A percentile compares a stretch with the other conserved stretches of the same genome.
phyloP scores from a whole-genome alignment of 495 filamentous ascomycete genomes.

The Terfezia claveryi region DNA sequence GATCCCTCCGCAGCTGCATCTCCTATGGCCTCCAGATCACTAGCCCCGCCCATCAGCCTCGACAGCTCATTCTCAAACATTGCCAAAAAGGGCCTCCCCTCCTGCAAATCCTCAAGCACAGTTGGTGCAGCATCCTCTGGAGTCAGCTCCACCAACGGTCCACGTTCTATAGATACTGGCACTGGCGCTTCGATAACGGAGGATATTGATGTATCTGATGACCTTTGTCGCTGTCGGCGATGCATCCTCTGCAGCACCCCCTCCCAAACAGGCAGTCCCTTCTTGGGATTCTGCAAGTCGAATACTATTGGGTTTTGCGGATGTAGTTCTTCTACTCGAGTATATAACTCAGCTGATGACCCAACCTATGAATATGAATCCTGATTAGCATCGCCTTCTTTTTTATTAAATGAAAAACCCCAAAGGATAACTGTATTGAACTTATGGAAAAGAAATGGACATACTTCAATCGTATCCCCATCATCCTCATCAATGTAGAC shows the following conservation, averaged over 20 bases:
- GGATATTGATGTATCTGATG: conserved; percentile 2
- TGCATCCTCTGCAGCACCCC: conserved; percentile 3
- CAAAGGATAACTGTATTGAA: not conserved
- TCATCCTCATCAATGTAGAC: conserved; percentile 35
- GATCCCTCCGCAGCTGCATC: too few relatives aligned
- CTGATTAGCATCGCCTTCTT: not conserved
- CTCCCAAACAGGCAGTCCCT: conserved; percentile 4
- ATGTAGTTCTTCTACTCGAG: conserved; percentile 14
- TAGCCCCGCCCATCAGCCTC: too few relatives aligned
- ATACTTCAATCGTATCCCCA: conserved; percentile 32
- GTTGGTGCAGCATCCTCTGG: conserved; percentile 2
- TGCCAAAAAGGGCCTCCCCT: not conserved
- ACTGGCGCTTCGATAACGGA: conserved; percentile 1
- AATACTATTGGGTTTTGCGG: conserved; percentile 15
- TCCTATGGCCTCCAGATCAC: too few relatives aligned
- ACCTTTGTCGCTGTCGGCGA: conserved; percentile 8
- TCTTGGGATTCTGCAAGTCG: conserved; percentile 12
- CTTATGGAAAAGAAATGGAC: conserved; percentile 5
- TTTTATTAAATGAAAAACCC: not conserved
- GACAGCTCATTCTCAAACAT: not conserved
- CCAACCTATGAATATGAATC: conserved; percentile 9
- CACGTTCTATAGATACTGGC: conserved; percentile 2
- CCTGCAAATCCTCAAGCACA: not conserved
- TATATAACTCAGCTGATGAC: conserved; percentile 12
- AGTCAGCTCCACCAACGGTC: conserved; percentile 10